Evolutionary conservation across 805 yeast genomes (phyloP).

Genomic region (Babjeviella inositovora): DNA sequence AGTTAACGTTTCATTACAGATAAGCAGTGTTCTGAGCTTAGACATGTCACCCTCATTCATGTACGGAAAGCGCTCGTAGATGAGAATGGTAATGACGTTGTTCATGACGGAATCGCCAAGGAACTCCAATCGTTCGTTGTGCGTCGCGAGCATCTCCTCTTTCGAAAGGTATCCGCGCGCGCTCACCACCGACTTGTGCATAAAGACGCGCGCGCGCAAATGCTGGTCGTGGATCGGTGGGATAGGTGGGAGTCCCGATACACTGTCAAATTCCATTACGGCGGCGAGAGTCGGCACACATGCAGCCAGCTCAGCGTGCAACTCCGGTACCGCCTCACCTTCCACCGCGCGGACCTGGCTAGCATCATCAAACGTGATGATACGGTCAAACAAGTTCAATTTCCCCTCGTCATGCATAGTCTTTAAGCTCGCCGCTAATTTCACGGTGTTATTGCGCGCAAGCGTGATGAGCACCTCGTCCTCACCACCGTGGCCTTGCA

Average conservation of each 20-base stretch:
- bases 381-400: constrained; percentile 37
- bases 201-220: constrained; percentile 56
- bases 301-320: too few species aligned
- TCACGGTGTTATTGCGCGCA: constrained; percentile 33
- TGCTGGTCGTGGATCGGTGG: constrained; percentile 50
- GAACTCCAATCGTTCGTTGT: constrained; percentile 82
- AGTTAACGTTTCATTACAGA: constrained; percentile 57
- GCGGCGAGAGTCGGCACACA: too few species aligned
- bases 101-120: constrained; percentile 80
- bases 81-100: constrained; percentile 49
- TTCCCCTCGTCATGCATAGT: constrained; percentile 29
- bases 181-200: constrained; percentile 62
- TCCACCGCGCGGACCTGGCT: too few species aligned
- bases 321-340: too few species aligned
- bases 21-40: constrained; percentile 47
- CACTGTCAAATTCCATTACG: too few species aligned
- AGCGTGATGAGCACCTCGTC: constrained; percentile 32
- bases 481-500: constrained; percentile 10
- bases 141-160: constrained; percentile 39
- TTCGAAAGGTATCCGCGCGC: constrained; percentile 38
- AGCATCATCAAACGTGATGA: constrained; percentile 21
- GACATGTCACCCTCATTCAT: constrained; percentile 76
- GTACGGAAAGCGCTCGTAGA: constrained; percentile 49
- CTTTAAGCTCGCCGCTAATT: constrained; percentile 45
- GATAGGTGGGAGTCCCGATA: constrained; percentile 55